phyloP scores from a whole-genome alignment of 768 basidiomycete species.

The Candolleomyces eurysporus region DNA sequence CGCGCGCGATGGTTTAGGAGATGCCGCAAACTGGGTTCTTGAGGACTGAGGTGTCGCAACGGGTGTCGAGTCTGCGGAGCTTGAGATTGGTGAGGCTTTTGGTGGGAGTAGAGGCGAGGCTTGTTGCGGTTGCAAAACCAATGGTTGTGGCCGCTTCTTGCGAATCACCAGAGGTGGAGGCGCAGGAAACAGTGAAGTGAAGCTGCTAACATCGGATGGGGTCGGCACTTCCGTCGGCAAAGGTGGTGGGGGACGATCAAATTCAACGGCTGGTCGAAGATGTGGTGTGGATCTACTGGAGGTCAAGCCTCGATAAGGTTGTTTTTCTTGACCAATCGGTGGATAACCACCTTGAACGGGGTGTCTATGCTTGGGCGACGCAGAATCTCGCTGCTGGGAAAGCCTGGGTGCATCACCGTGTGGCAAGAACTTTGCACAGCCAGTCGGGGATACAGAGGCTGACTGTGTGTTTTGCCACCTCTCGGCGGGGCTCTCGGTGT shows the following conservation, averaged over 20 bases:
- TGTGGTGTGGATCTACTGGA: constrained; percentile 11
- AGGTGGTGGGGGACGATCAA: constrained; percentile 1
- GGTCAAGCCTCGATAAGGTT: not conserved
- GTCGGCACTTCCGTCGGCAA: not conserved
- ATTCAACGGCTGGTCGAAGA: constrained; percentile 8
- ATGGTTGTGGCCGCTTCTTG: constrained; percentile 37
- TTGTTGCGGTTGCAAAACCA: constrained; percentile 28
- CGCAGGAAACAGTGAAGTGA: constrained; percentile 33
- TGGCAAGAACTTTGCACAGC: not conserved
- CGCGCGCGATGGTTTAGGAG: constrained; percentile 16
- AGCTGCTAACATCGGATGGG: constrained; percentile 8
- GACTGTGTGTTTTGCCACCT: not conserved
- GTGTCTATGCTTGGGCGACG: not conserved
- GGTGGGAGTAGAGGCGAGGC: constrained; percentile 19
- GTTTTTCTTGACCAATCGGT: not conserved
- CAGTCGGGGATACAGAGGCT: not conserved
- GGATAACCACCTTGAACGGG: not conserved
- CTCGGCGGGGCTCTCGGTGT: not conserved
- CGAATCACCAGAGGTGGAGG: constrained; percentile 38
- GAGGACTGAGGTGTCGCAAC: constrained; percentile 41
- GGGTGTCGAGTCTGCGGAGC: constrained; percentile 42
- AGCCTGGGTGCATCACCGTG: not conserved
- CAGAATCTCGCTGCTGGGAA: not conserved
- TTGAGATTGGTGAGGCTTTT: constrained; percentile 31
- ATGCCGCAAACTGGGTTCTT: constrained; percentile 16